A percentile compares a stretch with the other conserved stretches of the same genome.
Evolutionary conservation across 768 basidiomycete species (phyloP).

Genomic region (Collybiopsis luxurians): DNA sequence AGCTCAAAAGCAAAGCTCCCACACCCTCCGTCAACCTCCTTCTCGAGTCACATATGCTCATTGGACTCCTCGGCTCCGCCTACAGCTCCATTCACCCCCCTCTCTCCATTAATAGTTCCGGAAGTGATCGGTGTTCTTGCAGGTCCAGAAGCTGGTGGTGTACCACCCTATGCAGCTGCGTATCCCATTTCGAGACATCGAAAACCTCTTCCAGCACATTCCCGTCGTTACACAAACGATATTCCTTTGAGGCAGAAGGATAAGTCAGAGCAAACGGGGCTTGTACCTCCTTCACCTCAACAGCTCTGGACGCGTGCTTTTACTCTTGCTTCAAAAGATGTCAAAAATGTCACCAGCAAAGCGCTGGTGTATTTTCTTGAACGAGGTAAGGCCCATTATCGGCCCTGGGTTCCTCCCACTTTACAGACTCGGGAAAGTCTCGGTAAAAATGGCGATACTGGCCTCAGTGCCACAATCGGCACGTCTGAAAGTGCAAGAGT

Average conservation of each 20-base stretch:
- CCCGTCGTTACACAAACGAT: too few relatives aligned
- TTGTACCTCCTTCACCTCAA: neutral
- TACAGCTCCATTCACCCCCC: neutral
- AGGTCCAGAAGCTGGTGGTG: slow-evolving; percentile 1
- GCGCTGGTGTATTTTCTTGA: slow-evolving; percentile 1
- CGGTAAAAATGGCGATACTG: too few relatives aligned
- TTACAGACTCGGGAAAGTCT: too few relatives aligned
- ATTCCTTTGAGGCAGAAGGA: too few relatives aligned
- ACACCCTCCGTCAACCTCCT: neutral
- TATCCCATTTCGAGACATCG: neutral
- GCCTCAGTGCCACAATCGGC: too few relatives aligned
- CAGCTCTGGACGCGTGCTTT: slow-evolving; percentile 5
- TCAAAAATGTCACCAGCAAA: neutral
- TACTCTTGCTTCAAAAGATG: slow-evolving; percentile 1
- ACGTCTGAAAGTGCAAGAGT: too few relatives aligned
- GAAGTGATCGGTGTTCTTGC: neutral
- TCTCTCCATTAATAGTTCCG: neutral
- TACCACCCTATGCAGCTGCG: neutral
- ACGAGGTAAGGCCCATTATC: neutral
- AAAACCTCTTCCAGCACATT: neutral
- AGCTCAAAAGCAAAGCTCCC: neutral
- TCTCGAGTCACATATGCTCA: neutral
- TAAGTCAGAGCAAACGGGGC: neutral
- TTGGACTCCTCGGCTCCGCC: neutral
- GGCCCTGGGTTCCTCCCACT: neutral